These are phyloP conservation scores for Anthostomella pinea DNA, from an alignment of 2,329 filamentous ascomycete genomes.

Conservation along the genomic window DNA sequence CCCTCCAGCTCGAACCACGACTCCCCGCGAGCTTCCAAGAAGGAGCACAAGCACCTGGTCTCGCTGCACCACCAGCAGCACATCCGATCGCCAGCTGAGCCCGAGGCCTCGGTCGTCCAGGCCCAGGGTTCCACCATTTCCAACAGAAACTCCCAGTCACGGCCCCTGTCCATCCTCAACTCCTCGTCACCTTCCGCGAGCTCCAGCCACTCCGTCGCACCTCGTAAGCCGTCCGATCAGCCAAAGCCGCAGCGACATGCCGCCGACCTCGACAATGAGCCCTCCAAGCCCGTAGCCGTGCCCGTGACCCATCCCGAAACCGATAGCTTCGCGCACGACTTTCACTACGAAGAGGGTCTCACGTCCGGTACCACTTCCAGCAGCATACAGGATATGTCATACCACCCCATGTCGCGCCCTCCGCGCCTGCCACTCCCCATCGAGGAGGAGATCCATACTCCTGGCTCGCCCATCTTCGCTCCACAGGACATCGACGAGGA, in stretches of 20 bases:
- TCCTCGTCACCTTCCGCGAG: constrained; percentile 41
- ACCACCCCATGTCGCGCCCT: constrained; percentile 63
- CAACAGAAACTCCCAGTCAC: constrained; percentile 46
- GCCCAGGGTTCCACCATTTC: constrained; percentile 55
- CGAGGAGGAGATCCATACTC: constrained; percentile 84
- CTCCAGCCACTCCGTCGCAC: constrained; percentile 29
- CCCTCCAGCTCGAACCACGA: constrained; percentile 25
- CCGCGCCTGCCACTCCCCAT: constrained; percentile 90
- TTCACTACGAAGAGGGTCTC: constrained; percentile 39
- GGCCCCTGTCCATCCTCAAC: constrained; percentile 48
- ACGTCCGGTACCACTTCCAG: constrained; percentile 47
- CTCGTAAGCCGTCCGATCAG: constrained; percentile 27
- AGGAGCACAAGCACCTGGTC: constrained; percentile 51
- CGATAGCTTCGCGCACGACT: constrained; percentile 32
- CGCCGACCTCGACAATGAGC: constrained; percentile 35
- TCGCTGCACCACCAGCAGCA: constrained; percentile 49
- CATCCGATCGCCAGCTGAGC: constrained; percentile 53
- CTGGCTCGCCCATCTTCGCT: constrained; percentile 83
- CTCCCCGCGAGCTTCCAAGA: constrained; percentile 36
- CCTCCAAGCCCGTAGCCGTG: constrained; percentile 59
- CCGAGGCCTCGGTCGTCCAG: constrained; percentile 60
- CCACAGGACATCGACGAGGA: constrained; percentile 57
- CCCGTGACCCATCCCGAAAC: constrained; percentile 36
- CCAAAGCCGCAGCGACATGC: constrained; percentile 29
- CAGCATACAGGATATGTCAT: constrained; percentile 62